These are phyloP conservation scores for Coniosporium tulheliwenetii DNA, from an alignment of 2,329 filamentous ascomycete genomes.

Conservation along the genomic window DNA sequence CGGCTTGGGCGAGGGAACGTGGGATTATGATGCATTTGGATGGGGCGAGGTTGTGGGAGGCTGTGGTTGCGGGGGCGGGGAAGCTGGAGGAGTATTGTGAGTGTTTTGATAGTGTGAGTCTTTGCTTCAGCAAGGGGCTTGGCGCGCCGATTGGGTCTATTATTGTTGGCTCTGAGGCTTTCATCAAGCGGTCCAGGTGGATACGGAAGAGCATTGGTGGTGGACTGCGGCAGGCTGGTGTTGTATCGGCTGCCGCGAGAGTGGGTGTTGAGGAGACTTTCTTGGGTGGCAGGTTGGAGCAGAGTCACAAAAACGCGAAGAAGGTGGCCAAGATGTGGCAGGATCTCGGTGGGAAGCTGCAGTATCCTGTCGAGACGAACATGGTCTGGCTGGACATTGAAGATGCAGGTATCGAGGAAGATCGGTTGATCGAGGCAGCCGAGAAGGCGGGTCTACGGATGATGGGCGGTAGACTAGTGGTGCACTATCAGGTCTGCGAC, in stretches of 20 bases:
- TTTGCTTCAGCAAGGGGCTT: conserved; percentile 73
- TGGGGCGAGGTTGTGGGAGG: conserved; percentile 71
- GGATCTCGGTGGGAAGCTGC: conserved; percentile 49
- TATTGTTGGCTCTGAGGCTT: conserved; percentile 41
- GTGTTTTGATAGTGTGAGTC: conserved; percentile 56
- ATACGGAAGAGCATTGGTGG: conserved; percentile 70
- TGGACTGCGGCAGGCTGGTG: conserved; percentile 59
- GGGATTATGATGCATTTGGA: conserved; percentile 60
- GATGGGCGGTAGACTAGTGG: conserved; percentile 43
- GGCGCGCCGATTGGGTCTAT: conserved; percentile 70
- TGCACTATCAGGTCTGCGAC: conserved; percentile 59
- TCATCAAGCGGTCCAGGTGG: conserved; percentile 56
- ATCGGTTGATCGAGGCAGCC: conserved; percentile 38
- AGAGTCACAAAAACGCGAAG: conserved; percentile 47
- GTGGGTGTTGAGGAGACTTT: conserved; percentile 73
- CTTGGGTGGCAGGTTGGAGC: conserved; percentile 44
- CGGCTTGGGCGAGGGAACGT: conserved; percentile 46
- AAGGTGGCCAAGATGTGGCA: conserved; percentile 52
- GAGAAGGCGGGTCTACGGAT: conserved; percentile 42
- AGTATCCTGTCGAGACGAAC: conserved; percentile 68
- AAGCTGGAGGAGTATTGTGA: conserved; percentile 50
- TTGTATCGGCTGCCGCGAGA: conserved; percentile 59
- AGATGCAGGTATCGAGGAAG: conserved; percentile 35
- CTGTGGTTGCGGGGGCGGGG: conserved; percentile 53
- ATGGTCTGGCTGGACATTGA: conserved; percentile 77